A percentile compares a stretch with the other conserved stretches of the same genome.
Evolutionary conservation across 306 rosid genomes (phyloP).

Genomic region (Erythrophleum fordii): DNA sequence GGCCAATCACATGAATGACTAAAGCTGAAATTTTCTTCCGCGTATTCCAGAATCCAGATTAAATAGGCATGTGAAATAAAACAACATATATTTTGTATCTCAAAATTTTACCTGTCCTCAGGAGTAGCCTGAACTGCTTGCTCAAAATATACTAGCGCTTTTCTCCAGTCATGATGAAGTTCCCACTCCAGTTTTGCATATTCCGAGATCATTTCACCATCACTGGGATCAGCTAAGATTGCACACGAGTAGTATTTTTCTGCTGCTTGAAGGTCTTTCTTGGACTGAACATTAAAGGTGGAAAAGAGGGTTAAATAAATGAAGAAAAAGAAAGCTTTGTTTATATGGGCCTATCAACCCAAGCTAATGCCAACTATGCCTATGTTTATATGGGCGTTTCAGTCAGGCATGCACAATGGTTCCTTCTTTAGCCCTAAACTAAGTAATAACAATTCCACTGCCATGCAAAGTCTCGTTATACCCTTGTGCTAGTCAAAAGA

Average conservation of each 20-base stretch:
- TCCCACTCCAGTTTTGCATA: conserved; percentile 86
- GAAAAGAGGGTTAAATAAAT: conserved; percentile 1
- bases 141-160: conserved; percentile 60
- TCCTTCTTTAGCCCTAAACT: conserved; percentile 9
- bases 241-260: conserved; percentile 67
- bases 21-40: background rate
- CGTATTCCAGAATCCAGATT: background rate
- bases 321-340: background rate
- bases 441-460: background rate
- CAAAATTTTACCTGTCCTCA: conserved; percentile 59
- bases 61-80: conserved; percentile 17
- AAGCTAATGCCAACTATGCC: background rate
- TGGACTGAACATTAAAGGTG: conserved; percentile 55
- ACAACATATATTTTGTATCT: conserved; percentile 12
- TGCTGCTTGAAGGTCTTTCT: conserved; percentile 69
- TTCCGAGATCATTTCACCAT: conserved; percentile 66
- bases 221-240: conserved; percentile 62
- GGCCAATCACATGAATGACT: background rate
- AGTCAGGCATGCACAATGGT: background rate
- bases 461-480: background rate
- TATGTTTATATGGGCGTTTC: background rate
- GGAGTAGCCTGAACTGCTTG: conserved; percentile 69
- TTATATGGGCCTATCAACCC: background rate
- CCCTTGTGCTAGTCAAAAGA: background rate
- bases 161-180: conserved; percentile 61